Percentiles rank a stretch among this genome's conserved stretches.
Evolutionary conservation across 1,139 yeast species (phyloP).

Genomic region (Protomyces pachydermus): DNA sequence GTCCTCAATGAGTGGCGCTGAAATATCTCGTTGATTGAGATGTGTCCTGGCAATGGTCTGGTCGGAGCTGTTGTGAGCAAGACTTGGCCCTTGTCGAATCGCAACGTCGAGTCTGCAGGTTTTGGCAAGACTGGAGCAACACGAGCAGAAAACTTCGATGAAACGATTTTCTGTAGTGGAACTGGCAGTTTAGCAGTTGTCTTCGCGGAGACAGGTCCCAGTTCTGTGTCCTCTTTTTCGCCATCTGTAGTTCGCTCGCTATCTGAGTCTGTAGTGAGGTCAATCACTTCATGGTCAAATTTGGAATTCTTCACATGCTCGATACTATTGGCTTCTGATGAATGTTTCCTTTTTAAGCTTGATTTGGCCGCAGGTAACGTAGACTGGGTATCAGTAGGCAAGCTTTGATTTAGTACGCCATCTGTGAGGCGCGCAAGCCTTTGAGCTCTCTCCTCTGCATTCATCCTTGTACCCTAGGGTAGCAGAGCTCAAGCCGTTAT

Average conservation of each 20-base stretch:
- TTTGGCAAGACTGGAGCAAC: neutral
- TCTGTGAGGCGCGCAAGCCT: neutral
- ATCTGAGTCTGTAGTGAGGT: neutral
- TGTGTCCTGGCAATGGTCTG: slow-evolving; percentile 26
- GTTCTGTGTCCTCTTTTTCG: neutral
- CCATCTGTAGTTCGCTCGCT: neutral
- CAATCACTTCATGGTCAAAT: neutral
- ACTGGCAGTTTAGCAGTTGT: too few species aligned
- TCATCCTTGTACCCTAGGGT: neutral
- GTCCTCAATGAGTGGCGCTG: slow-evolving; percentile 28
- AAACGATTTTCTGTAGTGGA: too few species aligned
- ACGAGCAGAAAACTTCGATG: too few species aligned
- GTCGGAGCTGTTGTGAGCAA: slow-evolving; percentile 33
- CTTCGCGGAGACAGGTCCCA: neutral
- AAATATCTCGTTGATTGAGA: slow-evolving; percentile 33
- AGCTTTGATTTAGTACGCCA: too few species aligned
- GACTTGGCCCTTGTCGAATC: slow-evolving; percentile 31
- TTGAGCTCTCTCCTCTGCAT: neutral
- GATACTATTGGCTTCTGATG: too few species aligned
- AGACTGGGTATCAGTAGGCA: too few species aligned
- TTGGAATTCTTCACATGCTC: too few species aligned
- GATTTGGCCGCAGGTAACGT: too few species aligned
- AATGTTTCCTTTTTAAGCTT: too few species aligned
- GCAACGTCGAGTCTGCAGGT: neutral
- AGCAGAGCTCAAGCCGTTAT: too few species aligned